Evolutionary conservation across 2,329 filamentous ascomycete species (phyloP), one percentile per base, ranked within the genome.

Genomic region (Ascochyta clinopodiicola): DNA sequence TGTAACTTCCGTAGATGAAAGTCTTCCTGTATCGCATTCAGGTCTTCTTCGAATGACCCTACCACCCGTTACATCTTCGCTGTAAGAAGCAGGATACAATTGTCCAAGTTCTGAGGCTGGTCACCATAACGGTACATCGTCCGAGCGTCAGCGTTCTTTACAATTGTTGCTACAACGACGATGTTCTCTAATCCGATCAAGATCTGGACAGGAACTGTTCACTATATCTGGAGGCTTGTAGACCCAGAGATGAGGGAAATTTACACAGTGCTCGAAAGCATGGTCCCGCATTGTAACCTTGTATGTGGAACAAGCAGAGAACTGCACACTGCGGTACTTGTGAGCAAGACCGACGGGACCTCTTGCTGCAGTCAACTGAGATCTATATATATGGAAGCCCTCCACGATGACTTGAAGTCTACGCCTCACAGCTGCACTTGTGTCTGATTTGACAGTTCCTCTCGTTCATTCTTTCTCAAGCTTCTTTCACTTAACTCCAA

Each of bases 261-360:
- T 48, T 44, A 32, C 49, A 32, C 39, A 17, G 36, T 55, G 15
- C 15, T 21, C 43, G 44, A 39, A 68, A 59, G 63, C 60, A 64
- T 24, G 44, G 59, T 67, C 44, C 62, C 61, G 59, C 54, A 45
- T 59, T 63, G 63, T 62, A 63, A 63, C 44, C 38, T 54, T 56
- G 61, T 67, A 56, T 54, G 47, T 57, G 44, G 27, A 43, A 19
- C 40, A 51, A 51, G 49, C 56, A 50, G 53, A 44, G 29, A 31
- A 56, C 44, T 42, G 43, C 46, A 59, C 37, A 44, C 36, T 46
- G 46, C 42, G 21, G 24, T 13, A 51, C 35, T 40, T 44, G 40
- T 8, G 21, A 19, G 17, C 45, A 29, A 17, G 13, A 5, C 24
- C 52, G 45, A 13, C 15, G 21, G 29, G 10, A 36, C 19, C 12